Evolutionary conservation across 1,284 basidiomycete species (phyloP).

Genomic region (Marasmius tenuissimus): DNA sequence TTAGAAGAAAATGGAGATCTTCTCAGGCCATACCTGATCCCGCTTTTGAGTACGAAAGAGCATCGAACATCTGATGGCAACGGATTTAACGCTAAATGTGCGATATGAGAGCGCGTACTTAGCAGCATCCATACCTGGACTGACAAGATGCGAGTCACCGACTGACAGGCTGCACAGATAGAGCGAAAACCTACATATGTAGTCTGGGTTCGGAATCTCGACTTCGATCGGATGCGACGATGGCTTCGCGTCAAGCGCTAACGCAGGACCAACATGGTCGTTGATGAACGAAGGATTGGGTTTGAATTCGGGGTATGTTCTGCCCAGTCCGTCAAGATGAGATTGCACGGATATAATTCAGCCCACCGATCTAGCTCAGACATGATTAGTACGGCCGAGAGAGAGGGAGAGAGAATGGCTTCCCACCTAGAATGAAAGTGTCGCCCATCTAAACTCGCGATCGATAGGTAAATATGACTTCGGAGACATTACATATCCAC

Average conservation of each 20-base stretch:
- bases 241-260: slow-evolving; percentile 84
- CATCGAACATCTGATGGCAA: slow-evolving; percentile 73
- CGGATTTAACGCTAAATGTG: not conserved
- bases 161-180: not conserved
- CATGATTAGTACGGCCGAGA: not conserved
- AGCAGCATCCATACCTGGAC: not conserved
- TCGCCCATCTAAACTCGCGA: slow-evolving; percentile 72
- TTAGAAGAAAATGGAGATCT: not conserved
- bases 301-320: slow-evolving; percentile 79
- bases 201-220: slow-evolving; percentile 83
- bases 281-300: slow-evolving; percentile 71
- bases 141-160: not conserved
- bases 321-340: slow-evolving; percentile 25
- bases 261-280: slow-evolving; percentile 62
- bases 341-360: not conserved
- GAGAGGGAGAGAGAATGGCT: slow-evolving; percentile 1
- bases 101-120: not conserved
- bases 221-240: slow-evolving; percentile 97
- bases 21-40: slow-evolving; percentile 62
- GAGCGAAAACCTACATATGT: slow-evolving; percentile 54
- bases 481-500: slow-evolving; percentile 1
- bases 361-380: slow-evolving; percentile 44
- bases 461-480: not conserved
- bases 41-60: slow-evolving; percentile 85
- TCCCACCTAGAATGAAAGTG: slow-evolving; percentile 81